Conservation (phyloP, 2,329 filamentous ascomycete genomes). For the Hirsutella minnesotensis region DNA sequence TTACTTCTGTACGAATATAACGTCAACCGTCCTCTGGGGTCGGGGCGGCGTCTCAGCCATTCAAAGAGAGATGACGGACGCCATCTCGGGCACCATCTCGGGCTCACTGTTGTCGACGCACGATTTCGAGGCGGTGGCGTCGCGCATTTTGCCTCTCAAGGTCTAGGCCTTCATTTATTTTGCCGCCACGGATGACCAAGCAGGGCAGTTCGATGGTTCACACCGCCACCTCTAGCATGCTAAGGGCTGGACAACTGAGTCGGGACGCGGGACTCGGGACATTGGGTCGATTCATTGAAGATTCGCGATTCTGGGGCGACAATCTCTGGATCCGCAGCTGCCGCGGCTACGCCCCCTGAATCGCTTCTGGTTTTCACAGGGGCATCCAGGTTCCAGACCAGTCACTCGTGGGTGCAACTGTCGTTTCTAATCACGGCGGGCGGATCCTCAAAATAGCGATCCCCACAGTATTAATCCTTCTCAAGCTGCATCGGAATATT, state of each 20-base stretch:
- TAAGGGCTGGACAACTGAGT: too few species aligned
- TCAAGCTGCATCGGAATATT: conserved; percentile 51
- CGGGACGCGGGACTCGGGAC: too few species aligned
- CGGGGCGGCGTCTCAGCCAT: too few species aligned
- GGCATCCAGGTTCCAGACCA: too few species aligned
- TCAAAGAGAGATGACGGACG: too few species aligned
- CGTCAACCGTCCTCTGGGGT: too few species aligned
- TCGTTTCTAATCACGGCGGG: conserved; percentile 61
- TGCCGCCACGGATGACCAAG: conserved; percentile 49
- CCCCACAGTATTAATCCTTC: conserved; percentile 43
- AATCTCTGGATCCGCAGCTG: conserved; percentile 46
- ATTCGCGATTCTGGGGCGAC: conserved; percentile 50
- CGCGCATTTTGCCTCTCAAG: conserved; percentile 43
- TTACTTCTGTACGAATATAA: too few species aligned
- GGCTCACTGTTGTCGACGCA: conserved; percentile 21
- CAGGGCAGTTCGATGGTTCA: too few species aligned
- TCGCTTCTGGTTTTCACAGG: conserved; percentile 54
- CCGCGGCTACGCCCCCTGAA: conserved; percentile 28
- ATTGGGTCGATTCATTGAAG: conserved; percentile 37
- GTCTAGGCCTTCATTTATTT: conserved; percentile 61
- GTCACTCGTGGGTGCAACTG: conserved; percentile 47
- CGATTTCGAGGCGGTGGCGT: conserved; percentile 49
- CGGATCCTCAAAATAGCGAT: conserved; percentile 38
- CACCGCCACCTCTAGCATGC: too few species aligned
- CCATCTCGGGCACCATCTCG: too few species aligned